phyloP scores from a whole-genome alignment of 306 rosid species.

The Citrullus amarus region DNA sequence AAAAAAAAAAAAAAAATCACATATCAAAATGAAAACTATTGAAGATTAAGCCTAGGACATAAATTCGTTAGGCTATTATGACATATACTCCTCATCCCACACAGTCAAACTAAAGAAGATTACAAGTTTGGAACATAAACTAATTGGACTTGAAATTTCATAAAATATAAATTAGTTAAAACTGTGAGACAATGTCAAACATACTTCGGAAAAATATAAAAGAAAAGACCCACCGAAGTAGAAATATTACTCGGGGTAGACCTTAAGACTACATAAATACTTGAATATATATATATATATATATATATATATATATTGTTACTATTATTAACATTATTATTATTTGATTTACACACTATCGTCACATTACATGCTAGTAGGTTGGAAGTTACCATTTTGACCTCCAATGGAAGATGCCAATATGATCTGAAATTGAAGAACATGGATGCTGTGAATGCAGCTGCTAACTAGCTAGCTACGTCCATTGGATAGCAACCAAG shows the following conservation, averaged over 20 bases:
- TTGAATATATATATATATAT: background rate
- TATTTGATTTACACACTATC: background rate
- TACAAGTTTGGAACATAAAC: too few species aligned
- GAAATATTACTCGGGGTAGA: background rate
- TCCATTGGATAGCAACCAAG: slow-evolving; percentile 63
- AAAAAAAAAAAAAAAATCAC: too few species aligned
- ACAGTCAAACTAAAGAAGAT: too few species aligned
- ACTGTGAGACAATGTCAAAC: background rate
- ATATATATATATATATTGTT: background rate
- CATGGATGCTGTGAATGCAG: background rate
- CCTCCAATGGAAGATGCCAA: background rate
- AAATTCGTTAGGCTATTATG: too few species aligned
- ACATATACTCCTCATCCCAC: too few species aligned
- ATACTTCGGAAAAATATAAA: background rate
- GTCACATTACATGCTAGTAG: background rate
- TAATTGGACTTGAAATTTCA: background rate
- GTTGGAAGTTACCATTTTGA: background rate
- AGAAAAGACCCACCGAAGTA: background rate
- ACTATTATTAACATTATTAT: background rate
- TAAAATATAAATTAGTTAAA: background rate
- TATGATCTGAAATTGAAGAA: background rate
- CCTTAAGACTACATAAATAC: background rate
- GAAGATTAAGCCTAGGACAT: too few species aligned
- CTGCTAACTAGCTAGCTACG: background rate
- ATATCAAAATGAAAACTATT: too few species aligned